Evolutionary conservation across 257 asterid species (phyloP), one percentile per base, ranked within the genome.

Genomic region (Capsicum baccatum): DNA sequence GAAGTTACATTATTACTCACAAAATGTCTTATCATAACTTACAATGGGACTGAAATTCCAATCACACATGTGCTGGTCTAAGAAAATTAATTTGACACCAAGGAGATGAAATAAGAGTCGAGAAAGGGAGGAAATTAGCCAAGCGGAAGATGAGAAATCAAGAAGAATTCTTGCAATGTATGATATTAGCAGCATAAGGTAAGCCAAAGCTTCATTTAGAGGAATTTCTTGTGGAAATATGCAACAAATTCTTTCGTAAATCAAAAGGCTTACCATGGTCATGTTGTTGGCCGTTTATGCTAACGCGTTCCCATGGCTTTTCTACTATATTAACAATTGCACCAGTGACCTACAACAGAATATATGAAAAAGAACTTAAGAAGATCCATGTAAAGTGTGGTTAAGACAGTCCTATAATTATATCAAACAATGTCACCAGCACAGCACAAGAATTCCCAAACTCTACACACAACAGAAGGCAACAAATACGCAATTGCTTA

Each of bases 251-350:
- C 48, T 8, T 9, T 14, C 0, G 26, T 78, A 63, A 81, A 81
- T 60, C 50, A 71, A 89, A 55, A 71, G 60, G 81, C 93, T 88
- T 83, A 94, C 98, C 99, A 85, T 97, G 99, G 60, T 90, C 89
- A 79, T 97, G 99, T 14, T 91, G 92, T 81, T 89, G 95, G 60
- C 97, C 98, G 80, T 93, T 89, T 80, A 93, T 83, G 67, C 82
- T 26, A 73, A 97, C 83, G 80, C 98, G 98, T 88, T 97, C 98
- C 99, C 99, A 97, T 50, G 96, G 98, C 92, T 95, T 95, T 92
- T 97, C 99, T 56, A 90, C 87, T 87, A 97, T 86, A 71, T 86
- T 87, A 89, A 97, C 85, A 56, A 93, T 88, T 82, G 98, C 96
- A 83, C 91, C 90, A 55, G 97, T 88, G 84, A 97, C 99, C 98